These are phyloP conservation scores for Murraya paniculata DNA, from an alignment of 345 rosid species.

Conservation along the genomic window DNA sequence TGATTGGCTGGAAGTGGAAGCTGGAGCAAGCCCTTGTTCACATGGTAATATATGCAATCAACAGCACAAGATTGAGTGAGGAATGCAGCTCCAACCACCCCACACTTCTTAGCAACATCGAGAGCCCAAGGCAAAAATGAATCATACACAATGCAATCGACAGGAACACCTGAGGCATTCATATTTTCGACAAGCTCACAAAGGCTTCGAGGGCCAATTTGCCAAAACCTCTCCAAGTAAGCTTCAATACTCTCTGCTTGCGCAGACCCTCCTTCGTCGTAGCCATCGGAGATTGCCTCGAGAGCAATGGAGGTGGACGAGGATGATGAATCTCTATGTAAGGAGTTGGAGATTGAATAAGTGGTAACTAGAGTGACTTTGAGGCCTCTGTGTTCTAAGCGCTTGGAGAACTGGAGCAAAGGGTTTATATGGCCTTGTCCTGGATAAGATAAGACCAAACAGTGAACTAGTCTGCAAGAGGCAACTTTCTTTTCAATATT, in stretches of 20 bases:
- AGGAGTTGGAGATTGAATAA: conserved; percentile 12
- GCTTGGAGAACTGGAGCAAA: conserved; percentile 18
- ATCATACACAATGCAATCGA: conserved; percentile 27
- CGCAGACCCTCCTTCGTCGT: conserved; percentile 9
- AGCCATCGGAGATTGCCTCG: conserved; percentile 30
- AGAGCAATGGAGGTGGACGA: not conserved
- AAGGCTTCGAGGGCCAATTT: conserved; percentile 20
- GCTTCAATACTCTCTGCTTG: not conserved
- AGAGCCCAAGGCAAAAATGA: conserved; percentile 27
- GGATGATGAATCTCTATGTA: not conserved
- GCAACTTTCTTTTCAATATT: not conserved
- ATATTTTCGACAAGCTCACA: not conserved
- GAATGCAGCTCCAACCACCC: conserved; percentile 20
- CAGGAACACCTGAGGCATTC: conserved; percentile 1
- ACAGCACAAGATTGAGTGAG: conserved; percentile 40
- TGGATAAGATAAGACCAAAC: not conserved
- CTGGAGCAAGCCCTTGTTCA: conserved; percentile 18
- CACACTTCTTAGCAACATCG: conserved; percentile 35
- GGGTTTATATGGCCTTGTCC: conserved; percentile 18
- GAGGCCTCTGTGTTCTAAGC: not conserved
- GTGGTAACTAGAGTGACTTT: conserved; percentile 7
- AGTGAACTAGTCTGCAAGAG: not conserved
- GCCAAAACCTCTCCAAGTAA: conserved; percentile 13
- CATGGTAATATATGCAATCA: conserved; percentile 29
- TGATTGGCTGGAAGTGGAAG: conserved; percentile 10